Evolutionary conservation across 768 basidiomycete species (phyloP).

Genomic region (Ramaria sp.): DNA sequence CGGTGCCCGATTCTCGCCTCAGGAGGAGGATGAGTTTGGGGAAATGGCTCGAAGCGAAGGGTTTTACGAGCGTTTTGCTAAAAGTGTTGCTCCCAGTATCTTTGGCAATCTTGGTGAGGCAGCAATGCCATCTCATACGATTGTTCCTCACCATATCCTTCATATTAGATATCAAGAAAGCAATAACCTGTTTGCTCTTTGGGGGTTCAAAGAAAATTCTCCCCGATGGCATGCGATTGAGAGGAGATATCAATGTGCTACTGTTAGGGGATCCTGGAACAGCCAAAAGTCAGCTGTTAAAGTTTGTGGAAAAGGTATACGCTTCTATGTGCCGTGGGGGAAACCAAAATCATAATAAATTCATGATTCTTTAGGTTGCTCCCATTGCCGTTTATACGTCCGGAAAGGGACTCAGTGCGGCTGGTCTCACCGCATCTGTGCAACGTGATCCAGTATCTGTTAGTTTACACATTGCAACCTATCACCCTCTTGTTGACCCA

Average conservation of each 20-base stretch:
- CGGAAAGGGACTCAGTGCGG: conserved; percentile 96
- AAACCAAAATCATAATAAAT: neutral
- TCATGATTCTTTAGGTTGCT: conserved; percentile 51
- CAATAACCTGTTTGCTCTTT: conserved; percentile 90
- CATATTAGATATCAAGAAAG: conserved; percentile 87
- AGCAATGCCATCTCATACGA: conserved; percentile 9
- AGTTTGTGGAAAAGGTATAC: conserved; percentile 90
- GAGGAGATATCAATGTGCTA: conserved; percentile 97
- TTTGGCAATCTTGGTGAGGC: conserved; percentile 81
- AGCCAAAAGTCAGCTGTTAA: conserved; percentile 94
- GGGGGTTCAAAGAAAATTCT: conserved; percentile 96
- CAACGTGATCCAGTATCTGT: conserved; percentile 90
- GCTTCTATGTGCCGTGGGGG: neutral
- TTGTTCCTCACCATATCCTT: conserved; percentile 2
- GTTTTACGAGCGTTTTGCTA: conserved; percentile 89
- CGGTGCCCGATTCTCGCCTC: conserved; percentile 80
- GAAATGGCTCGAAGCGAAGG: conserved; percentile 81
- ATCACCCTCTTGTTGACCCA: neutral
- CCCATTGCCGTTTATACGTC: conserved; percentile 98
- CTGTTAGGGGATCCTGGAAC: conserved; percentile 97
- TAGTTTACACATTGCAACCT: conserved; percentile 19
- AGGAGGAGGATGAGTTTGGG: conserved; percentile 95
- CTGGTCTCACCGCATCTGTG: conserved; percentile 95
- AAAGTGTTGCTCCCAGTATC: conserved; percentile 94
- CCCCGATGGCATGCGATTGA: conserved; percentile 92